Evolutionary conservation across 129 eudicot species (phyloP).

Genomic region (Glebionis coronaria): DNA sequence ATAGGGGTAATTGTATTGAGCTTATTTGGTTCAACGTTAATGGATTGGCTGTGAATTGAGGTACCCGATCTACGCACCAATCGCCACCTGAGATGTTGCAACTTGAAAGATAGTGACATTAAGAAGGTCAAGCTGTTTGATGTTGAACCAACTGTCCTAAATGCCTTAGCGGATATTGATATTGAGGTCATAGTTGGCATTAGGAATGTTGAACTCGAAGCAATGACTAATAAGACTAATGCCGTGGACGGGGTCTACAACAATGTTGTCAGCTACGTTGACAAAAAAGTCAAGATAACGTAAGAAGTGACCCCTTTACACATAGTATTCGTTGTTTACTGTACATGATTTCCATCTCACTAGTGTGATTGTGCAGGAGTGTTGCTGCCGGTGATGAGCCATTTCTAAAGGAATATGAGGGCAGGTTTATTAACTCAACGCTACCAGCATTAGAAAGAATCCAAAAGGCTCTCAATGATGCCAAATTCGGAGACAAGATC

Average conservation of each 20-base stretch:
- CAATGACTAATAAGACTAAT: constrained; percentile 1
- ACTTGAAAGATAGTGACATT: constrained; percentile 44
- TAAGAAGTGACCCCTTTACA: not conserved
- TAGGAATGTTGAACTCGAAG: constrained; percentile 24
- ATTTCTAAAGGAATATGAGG: constrained; percentile 48
- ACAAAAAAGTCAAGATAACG: constrained; percentile 32
- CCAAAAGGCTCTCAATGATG: constrained; percentile 54
- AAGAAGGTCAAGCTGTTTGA: constrained; percentile 48
- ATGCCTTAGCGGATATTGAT: constrained; percentile 31
- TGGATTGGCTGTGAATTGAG: constrained; percentile 57
- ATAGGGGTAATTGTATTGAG: constrained; percentile 14
- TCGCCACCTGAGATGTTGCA: constrained; percentile 40
- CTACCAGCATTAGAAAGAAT: constrained; percentile 47
- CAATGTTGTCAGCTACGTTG: constrained; percentile 32
- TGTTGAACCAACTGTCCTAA: constrained; percentile 22
- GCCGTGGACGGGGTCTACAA: constrained; percentile 40
- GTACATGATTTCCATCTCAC: not conserved
- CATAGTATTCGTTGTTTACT: not conserved
- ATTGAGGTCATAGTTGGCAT: constrained; percentile 41
- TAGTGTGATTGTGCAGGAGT: constrained; percentile 33
- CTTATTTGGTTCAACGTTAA: constrained; percentile 25
- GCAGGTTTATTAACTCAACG: constrained; percentile 29
- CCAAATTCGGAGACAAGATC: constrained; percentile 46
- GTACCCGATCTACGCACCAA: constrained; percentile 27
- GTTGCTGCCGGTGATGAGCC: constrained; percentile 76